Percentiles rank a stretch among this genome's conserved stretches.
phyloP scores from a whole-genome alignment of 345 rosid genomes.

The Rubroshorea leprosula region DNA sequence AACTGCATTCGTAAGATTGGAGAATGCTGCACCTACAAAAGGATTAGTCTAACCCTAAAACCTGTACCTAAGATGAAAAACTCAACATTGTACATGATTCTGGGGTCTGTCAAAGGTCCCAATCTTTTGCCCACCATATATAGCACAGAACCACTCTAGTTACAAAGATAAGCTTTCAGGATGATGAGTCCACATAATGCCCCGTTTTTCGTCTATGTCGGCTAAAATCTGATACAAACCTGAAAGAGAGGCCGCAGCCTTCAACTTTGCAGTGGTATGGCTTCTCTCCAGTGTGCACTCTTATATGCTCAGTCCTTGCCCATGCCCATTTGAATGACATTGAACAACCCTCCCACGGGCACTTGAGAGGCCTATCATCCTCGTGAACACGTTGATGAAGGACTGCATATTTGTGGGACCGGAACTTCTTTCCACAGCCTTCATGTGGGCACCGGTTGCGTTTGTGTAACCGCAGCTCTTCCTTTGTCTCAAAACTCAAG shows the following conservation, averaged over 20 bases:
- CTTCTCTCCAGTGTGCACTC: slow-evolving; percentile 90
- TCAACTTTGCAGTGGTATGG: slow-evolving; percentile 83
- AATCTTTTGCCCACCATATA: neutral
- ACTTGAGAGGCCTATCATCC: slow-evolving; percentile 76
- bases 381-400: slow-evolving; percentile 91
- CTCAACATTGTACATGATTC: slow-evolving; percentile 5
- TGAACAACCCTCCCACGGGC: slow-evolving; percentile 89
- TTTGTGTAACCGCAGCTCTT: slow-evolving; percentile 59
- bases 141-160: neutral
- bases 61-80: slow-evolving; percentile 1
- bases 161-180: slow-evolving; percentile 22
- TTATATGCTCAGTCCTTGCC: slow-evolving; percentile 97
- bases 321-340: slow-evolving; percentile 98
- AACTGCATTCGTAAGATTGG: slow-evolving; percentile 4
- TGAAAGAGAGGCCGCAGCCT: slow-evolving; percentile 77
- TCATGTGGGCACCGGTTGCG: slow-evolving; percentile 70
- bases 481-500: slow-evolving; percentile 74
- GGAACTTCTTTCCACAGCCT: slow-evolving; percentile 78
- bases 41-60: slow-evolving; percentile 5
- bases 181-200: slow-evolving; percentile 45
- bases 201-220: slow-evolving; percentile 91
- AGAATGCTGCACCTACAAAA: slow-evolving; percentile 13
- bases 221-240: slow-evolving; percentile 92
- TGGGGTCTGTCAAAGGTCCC: neutral
- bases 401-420: slow-evolving; percentile 72